A percentile compares a stretch with the other conserved stretches of the same genome.
Evolutionary conservation across 169 alveolate genomes (phyloP).

Genomic region (Eimeria acervulina): DNA sequence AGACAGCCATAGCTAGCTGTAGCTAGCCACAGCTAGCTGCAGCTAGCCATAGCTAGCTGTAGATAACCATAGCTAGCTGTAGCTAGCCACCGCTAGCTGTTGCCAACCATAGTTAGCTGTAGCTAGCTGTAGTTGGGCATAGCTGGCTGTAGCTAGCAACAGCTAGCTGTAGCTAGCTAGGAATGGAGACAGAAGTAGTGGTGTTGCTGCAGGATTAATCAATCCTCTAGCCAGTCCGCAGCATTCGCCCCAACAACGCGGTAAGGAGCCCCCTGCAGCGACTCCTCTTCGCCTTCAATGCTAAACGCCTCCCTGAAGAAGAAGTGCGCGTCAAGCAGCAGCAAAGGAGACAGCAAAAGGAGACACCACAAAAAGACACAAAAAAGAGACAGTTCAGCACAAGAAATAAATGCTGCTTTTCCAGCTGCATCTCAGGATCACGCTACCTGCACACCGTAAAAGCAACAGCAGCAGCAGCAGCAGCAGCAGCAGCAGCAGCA

Average conservation of each 20-base stretch:
- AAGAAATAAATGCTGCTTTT: too few relatives aligned
- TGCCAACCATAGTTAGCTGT: too few relatives aligned
- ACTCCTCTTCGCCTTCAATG: neutral
- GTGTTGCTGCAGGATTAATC: neutral
- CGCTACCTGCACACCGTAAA: too few relatives aligned
- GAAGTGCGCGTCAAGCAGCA: too few relatives aligned
- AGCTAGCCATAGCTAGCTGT: neutral
- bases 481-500: constrained; percentile 44
- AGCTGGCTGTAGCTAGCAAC: too few relatives aligned
- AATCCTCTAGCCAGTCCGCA: constrained; percentile 4
- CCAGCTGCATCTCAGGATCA: too few relatives aligned
- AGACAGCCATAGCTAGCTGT: neutral
- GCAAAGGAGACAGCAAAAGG: too few relatives aligned
- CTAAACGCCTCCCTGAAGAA: neutral
- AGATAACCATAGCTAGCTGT: constrained; percentile 10
- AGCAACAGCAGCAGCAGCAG: neutral
- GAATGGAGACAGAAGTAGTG: neutral
- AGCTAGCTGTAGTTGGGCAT: too few relatives aligned
- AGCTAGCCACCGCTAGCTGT: neutral
- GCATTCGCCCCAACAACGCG: constrained; percentile 11
- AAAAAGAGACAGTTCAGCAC: too few relatives aligned
- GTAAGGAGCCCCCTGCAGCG: neutral
- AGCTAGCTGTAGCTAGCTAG: too few relatives aligned
- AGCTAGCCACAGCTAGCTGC: neutral
- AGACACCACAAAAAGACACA: too few relatives aligned